Evolutionary conservation across 345 rosid species (phyloP).

Genomic region (Camelina hispida): DNA sequence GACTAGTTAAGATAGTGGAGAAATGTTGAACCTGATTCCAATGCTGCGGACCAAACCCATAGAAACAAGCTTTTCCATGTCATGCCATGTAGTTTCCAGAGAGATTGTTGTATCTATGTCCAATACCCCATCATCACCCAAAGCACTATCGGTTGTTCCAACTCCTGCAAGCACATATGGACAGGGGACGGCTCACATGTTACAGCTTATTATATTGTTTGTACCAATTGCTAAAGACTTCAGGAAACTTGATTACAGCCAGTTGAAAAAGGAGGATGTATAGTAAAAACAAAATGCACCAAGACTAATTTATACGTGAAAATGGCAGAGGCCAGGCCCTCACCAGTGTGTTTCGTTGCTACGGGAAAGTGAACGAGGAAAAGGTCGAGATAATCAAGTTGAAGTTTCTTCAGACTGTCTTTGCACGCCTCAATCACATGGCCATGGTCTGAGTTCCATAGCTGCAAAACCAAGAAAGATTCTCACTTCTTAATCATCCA

Average conservation of each 20-base stretch:
- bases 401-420: conserved; percentile 87
- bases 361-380: conserved; percentile 88
- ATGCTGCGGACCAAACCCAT: conserved; percentile 90
- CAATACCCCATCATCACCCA: conserved; percentile 75
- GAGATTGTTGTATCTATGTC: conserved; percentile 83
- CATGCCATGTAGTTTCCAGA: conserved; percentile 87
- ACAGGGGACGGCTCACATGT: not conserved
- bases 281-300: not conserved
- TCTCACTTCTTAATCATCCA: not conserved
- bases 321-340: conserved; percentile 7
- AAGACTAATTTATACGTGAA: not conserved
- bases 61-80: conserved; percentile 87
- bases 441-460: conserved; percentile 97
- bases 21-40: conserved; percentile 42
- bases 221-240: conserved; percentile 1
- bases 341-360: conserved; percentile 84
- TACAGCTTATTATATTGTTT: conserved; percentile 2
- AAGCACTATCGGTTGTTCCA: conserved; percentile 74
- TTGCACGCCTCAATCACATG: conserved; percentile 88
- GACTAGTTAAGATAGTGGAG: not conserved
- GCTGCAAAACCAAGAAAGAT: conserved; percentile 49
- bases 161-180: conserved; percentile 54
- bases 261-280: not conserved
- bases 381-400: conserved; percentile 85
- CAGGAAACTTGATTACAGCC: not conserved